Evolutionary conservation across 164 flowering plant genomes (phyloP).

Genomic region (Nymphaea thermarum): DNA sequence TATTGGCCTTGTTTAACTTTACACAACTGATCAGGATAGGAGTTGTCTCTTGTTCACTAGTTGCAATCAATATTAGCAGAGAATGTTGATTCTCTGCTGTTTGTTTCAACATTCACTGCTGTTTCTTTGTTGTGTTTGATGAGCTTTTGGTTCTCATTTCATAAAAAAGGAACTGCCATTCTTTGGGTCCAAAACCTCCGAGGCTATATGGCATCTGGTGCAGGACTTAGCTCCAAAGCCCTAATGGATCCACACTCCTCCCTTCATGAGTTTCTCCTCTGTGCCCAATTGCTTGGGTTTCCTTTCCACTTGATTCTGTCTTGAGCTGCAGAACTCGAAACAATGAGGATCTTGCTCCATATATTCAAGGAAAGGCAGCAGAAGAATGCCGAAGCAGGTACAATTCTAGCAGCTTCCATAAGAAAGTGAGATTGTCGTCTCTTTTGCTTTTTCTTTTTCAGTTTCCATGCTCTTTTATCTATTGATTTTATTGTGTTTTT

Average conservation of each 20-base stretch:
- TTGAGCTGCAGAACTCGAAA: slow-evolving; percentile 68
- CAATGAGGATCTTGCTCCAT: slow-evolving; percentile 84
- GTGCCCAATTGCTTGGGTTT: background rate
- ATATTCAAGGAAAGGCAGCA: slow-evolving; percentile 93
- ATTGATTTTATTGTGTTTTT: background rate
- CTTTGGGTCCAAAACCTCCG: slow-evolving; percentile 92
- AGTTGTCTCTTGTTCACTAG: no score
- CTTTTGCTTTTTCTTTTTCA: slow-evolving; percentile 1
- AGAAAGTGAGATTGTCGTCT: slow-evolving; percentile 36
- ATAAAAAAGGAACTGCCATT: slow-evolving; percentile 29
- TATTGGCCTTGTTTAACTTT: no score
- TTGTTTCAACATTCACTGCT: no score
- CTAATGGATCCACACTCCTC: slow-evolving; percentile 54
- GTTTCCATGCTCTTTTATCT: background rate
- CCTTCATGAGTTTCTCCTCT: background rate
- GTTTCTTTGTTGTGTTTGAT: no score
- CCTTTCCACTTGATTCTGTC: background rate
- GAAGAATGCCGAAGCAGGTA: slow-evolving; percentile 76
- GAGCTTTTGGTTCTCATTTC: no score
- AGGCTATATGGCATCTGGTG: slow-evolving; percentile 75
- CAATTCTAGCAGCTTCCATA: slow-evolving; percentile 70
- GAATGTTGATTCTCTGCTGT: no score
- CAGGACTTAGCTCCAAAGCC: slow-evolving; percentile 95
- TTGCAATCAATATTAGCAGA: no score
- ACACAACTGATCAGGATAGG: no score